Conservation (phyloP, 257 asterid genomes). For the Linderniella brevidens region DNA sequence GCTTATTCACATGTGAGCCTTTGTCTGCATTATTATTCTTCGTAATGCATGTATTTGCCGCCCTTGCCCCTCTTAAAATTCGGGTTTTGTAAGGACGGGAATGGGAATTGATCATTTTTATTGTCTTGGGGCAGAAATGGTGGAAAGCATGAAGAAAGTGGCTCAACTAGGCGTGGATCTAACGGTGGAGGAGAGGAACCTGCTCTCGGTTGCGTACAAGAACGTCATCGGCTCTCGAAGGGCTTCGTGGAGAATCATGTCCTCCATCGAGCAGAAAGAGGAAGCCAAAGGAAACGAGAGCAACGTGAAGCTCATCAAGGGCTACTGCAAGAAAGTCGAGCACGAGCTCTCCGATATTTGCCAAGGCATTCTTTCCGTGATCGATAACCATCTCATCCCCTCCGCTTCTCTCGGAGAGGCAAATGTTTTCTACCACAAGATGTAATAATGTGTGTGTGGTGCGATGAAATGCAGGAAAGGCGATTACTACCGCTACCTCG, state of each 20-base stretch:
- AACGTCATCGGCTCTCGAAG: conserved; percentile 79
- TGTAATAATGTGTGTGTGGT: no score
- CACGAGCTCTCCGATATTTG: conserved; percentile 68
- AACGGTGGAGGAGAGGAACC: conserved; percentile 71
- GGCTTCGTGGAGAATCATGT: conserved; percentile 82
- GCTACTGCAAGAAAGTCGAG: conserved; percentile 63
- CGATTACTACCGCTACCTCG: no score
- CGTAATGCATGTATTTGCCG: no score
- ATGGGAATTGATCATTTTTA: background rate
- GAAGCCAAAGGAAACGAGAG: conserved; percentile 60
- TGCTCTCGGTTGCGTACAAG: conserved; percentile 77
- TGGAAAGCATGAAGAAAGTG: conserved; percentile 59
- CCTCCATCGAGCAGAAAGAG: no score
- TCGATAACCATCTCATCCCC: conserved; percentile 61
- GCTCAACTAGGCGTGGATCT: conserved; percentile 65
- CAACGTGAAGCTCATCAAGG: conserved; percentile 52
- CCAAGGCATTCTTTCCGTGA: conserved; percentile 42
- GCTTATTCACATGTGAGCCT: no score
- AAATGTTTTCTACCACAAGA: conserved; percentile 65
- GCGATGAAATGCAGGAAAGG: no score
- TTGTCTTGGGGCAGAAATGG: conserved; percentile 38
- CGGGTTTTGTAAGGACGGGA: background rate
- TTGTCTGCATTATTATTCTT: no score
- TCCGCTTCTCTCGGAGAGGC: conserved; percentile 65
- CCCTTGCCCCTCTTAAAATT: conserved; percentile 3